phyloP scores from a whole-genome alignment of 1,284 basidiomycete species.

The Acaromyces ingoldii region DNA sequence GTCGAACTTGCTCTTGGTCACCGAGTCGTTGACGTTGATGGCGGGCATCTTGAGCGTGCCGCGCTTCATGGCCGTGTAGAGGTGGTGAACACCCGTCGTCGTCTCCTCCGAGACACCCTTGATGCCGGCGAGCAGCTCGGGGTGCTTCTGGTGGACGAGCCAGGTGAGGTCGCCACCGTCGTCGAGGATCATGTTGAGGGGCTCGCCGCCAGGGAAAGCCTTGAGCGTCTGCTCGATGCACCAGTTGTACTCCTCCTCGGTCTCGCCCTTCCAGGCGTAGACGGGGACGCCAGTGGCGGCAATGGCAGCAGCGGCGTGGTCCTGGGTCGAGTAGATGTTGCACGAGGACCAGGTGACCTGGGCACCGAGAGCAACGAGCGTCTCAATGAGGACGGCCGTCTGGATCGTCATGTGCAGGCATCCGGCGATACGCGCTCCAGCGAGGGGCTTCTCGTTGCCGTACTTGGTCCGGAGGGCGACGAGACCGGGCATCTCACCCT shows the following conservation, averaged over 20 bases:
- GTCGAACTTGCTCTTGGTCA: conserved; percentile 98
- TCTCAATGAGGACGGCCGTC: conserved; percentile 58
- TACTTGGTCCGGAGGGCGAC: conserved; percentile 60
- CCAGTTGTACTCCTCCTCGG: conserved; percentile 98
- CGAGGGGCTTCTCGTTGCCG: conserved; percentile 74
- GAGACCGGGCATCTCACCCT: conserved; percentile 56
- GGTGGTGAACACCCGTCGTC: conserved; percentile 98
- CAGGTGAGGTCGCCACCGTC: conserved; percentile 96
- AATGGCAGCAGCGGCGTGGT: conserved; percentile 96
- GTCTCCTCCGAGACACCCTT: conserved; percentile 97
- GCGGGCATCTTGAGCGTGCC: conserved; percentile 95
- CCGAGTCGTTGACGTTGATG: conserved; percentile 93
- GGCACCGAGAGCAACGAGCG: conserved; percentile 82
- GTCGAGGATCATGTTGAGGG: conserved; percentile 98
- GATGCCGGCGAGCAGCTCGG: conserved; percentile 50
- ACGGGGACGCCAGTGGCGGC: conserved; percentile 97
- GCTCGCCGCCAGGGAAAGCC: conserved; percentile 70
- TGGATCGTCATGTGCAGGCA: conserved; percentile 74
- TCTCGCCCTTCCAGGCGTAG: conserved; percentile 99
- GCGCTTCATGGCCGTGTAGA: conserved; percentile 95
- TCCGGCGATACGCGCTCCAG: conserved; percentile 92
- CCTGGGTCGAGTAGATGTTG: conserved; percentile 99
- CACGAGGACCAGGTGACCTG: conserved; percentile 99
- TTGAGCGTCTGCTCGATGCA: conserved; percentile 85
- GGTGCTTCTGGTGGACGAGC: conserved; percentile 82